Percentiles rank a stretch among this genome's conserved stretches.
These are phyloP conservation scores for Lasiodiplodia sp. DNA, from an alignment of 2,329 filamentous ascomycete genomes.

Conservation along the genomic window DNA sequence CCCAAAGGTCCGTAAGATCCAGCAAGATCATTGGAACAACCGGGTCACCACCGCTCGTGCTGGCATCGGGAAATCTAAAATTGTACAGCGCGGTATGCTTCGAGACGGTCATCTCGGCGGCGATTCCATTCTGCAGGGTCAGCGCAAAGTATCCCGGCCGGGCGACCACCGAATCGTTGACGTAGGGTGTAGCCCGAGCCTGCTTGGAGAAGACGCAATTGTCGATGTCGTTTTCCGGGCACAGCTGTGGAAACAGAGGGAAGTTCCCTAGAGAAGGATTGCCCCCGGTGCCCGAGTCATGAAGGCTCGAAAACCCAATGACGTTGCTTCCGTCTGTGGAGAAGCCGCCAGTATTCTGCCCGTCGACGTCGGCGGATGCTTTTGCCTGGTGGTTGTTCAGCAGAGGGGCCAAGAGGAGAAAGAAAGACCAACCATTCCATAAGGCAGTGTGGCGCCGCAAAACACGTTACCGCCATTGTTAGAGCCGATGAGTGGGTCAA, in stretches of 20 bases:
- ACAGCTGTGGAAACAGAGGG: slow-evolving; percentile 73
- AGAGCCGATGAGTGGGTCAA: slow-evolving; percentile 56
- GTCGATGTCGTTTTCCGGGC: slow-evolving; percentile 67
- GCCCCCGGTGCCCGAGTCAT: slow-evolving; percentile 48
- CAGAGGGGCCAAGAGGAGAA: slow-evolving; percentile 44
- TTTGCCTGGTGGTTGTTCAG: slow-evolving; percentile 52
- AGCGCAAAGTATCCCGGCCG: slow-evolving; percentile 68
- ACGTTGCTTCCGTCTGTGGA: slow-evolving; percentile 54
- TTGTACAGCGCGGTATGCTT: slow-evolving; percentile 67
- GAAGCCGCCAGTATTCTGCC: slow-evolving; percentile 65
- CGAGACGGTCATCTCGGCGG: slow-evolving; percentile 67
- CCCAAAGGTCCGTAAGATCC: slow-evolving; percentile 66
- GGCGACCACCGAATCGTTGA: slow-evolving; percentile 60
- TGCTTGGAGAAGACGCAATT: slow-evolving; percentile 62
- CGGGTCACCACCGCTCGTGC: slow-evolving; percentile 40
- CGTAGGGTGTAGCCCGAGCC: slow-evolving; percentile 57
- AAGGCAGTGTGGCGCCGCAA: slow-evolving; percentile 55
- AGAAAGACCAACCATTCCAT: slow-evolving; percentile 43
- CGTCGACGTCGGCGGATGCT: slow-evolving; percentile 55
- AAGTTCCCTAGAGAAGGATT: slow-evolving; percentile 75
- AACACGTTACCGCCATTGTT: slow-evolving; percentile 56
- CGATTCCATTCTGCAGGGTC: slow-evolving; percentile 62
- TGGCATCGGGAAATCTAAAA: slow-evolving; percentile 60
- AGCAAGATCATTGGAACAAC: slow-evolving; percentile 64
- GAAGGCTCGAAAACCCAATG: slow-evolving; percentile 50